A percentile compares a stretch with the other conserved stretches of the same genome.
These are phyloP conservation scores for Magnolia changhungtana DNA, from an alignment of 164 flowering plant genomes.

Conservation along the genomic window DNA sequence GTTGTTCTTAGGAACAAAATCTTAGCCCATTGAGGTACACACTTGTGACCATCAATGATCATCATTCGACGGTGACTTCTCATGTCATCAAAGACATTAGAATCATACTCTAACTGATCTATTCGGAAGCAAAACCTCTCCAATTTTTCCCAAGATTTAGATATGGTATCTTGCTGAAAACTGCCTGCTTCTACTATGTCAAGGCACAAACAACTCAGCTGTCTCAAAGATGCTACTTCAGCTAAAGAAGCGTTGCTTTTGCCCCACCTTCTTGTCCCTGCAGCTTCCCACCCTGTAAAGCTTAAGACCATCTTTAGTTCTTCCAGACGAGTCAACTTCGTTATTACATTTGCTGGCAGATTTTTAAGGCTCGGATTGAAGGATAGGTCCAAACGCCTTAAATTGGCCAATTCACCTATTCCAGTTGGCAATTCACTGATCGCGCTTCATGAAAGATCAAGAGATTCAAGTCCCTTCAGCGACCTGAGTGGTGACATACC, in stretches of 20 bases:
- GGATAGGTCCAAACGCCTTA: background rate
- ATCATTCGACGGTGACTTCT: background rate
- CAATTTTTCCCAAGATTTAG: background rate
- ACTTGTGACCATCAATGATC: background rate
- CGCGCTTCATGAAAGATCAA: background rate
- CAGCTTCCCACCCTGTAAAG: background rate
- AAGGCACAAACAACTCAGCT: background rate
- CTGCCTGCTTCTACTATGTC: background rate
- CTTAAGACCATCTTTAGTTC: background rate
- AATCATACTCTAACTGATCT: no score
- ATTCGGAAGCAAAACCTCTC: background rate
- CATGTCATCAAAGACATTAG: background rate
- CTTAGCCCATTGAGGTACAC: background rate
- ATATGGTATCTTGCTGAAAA: background rate
- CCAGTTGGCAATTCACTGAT: background rate
- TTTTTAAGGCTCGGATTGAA: background rate
- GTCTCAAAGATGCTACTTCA: background rate
- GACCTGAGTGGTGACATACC: background rate
- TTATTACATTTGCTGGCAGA: background rate
- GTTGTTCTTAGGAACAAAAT: background rate
- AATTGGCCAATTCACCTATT: slow-evolving; percentile 2
- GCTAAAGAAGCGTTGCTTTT: background rate
- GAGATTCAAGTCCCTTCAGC: background rate
- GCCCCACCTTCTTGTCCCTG: background rate
- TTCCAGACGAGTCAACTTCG: slow-evolving; percentile 7